Base-by-base conservation (phyloP, 192 early-diverging fungal genomes). In the Funneliformis geosporum region DNA sequence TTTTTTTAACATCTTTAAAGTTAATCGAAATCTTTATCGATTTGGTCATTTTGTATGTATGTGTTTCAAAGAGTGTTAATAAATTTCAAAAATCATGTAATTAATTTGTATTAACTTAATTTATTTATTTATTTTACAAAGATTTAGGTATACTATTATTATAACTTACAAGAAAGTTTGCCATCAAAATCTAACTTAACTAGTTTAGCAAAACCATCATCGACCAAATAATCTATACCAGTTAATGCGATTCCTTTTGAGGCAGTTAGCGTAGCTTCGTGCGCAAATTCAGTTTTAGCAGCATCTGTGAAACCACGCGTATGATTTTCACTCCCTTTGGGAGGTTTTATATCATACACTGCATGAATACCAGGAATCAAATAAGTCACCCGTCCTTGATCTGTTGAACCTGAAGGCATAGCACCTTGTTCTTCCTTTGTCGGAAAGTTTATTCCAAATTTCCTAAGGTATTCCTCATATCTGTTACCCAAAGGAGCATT, bases 341-440 rank as follows among this genome's bases (percentile, higher is more conserved):
- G 85, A 12, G 87, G 2, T 39, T 39, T 23, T 5, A 64, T 76
- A 64, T 76, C 43, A 42, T 60, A 79, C 28, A 79, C 2, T 40
- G 47, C 11, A 75, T 90, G 89, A 64, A 90, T 82, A 18, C 86
- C 85, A 47, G 93, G 90, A 16, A 91, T 86, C 28, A 80, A 80
- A 38, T 92, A 87, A 33, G 89, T 89, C 38, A 94, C 84, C 62
- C 94, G 93, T 43, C 93, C 93, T 79, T 91, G 87, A 82, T 94
- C 93, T 6, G 93, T 92, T 8, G 87, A 88, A 0, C 90, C 93
- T 55, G 80, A 80, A 1, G 50, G 47, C 5, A 44, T 5, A 18
- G 65, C 38, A 14, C 76, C 65, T 77, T 88, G 84, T 5, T 71
- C 76, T 4, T n/a, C 18, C 43, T 81, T 75, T 59, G 65, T 14